phyloP scores from a whole-genome alignment of 176 grass and related monocot genomes.

The sorghum (Sorghum bicolor) region DNA sequence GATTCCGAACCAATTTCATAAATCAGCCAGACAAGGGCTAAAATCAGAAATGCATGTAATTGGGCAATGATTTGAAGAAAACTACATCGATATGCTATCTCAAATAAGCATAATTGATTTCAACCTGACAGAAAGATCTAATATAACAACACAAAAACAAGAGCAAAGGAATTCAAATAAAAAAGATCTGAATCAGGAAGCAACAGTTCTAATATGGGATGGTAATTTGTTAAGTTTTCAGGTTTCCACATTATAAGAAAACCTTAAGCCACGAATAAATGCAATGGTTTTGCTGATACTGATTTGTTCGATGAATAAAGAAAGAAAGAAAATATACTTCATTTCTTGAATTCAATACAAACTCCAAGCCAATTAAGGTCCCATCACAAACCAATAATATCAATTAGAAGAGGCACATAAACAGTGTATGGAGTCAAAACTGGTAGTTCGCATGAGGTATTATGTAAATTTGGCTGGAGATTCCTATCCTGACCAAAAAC shows the following conservation, averaged over 20 bases:
- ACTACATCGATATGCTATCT: too few relatives aligned
- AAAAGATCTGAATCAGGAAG: neutral
- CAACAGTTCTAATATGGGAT: neutral
- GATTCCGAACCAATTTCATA: too few relatives aligned
- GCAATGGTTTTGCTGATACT: neutral
- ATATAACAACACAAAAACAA: conserved; percentile 4
- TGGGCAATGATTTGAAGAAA: too few relatives aligned
- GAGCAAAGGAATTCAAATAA: conserved; percentile 9
- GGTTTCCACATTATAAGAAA: neutral
- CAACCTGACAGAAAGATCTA: too few relatives aligned
- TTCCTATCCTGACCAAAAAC: neutral
- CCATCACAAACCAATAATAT: neutral
- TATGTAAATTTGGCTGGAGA: neutral
- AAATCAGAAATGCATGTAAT: too few relatives aligned
- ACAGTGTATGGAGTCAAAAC: conserved; percentile 10
- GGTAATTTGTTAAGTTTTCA: neutral
- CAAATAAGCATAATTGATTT: too few relatives aligned
- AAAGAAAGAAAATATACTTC: neutral
- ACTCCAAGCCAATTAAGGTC: neutral
- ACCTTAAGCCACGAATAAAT: conserved; percentile 2
- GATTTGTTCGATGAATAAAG: neutral
- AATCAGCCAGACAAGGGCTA: too few relatives aligned
- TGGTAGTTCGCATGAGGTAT: neutral
- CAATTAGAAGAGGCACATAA: neutral
- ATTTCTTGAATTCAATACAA: neutral